Base-by-base conservation (phyloP, 2,329 filamentous ascomycete genomes). In the Neopestalotiopsis clavispora region DNA sequence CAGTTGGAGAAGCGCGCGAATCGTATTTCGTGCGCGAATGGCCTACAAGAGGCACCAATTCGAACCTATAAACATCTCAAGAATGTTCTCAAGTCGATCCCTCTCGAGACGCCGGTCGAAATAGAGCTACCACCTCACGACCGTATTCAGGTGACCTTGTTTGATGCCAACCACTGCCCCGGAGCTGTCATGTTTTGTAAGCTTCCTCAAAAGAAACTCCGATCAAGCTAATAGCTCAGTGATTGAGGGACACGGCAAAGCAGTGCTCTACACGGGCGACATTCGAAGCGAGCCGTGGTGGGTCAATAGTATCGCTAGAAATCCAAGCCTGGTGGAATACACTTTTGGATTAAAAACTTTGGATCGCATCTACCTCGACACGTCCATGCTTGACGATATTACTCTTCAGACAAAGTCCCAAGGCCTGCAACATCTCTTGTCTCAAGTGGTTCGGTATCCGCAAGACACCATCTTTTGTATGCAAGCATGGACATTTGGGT, bases 81-180 rank as follows among this genome's bases (percentile, higher is more conserved):
- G 67, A 92, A 86, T 66, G 80, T 96, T 34, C 81, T 97, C 65
- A 94, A 95, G 80, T 87, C 94, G 0, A 86, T 98, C 40, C 95
- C 95, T 0, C 81, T 97, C 9, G 91, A 96, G 64, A 94, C 94
- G 0, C 93, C 94, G 0, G 95, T 91, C 0, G 80, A 83, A 4
- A 88, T 98, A 61, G 93, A 97, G 75, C 84, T 98, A 2, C 85
- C 84, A 1, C 93, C 91, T 0, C 88, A 88, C 1, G 86, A 87
- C 61, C 82, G 81, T n/a, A 89, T 98, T 30, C 89, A 90, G 61
- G 93, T 97, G 20, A 98, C 94, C 0, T 84, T 98, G 0, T 88
- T 98, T 65, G 92, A 97, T 81, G 94, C 95, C 1, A 98, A 98
- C 74, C 95, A 98, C 77, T 98, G 95, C 74, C 87, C 92, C 0